A percentile compares a stretch with the other conserved stretches of the same genome.
phyloP scores from a whole-genome alignment of 495 filamentous ascomycete genomes.

The Penicillium waksmanii region DNA sequence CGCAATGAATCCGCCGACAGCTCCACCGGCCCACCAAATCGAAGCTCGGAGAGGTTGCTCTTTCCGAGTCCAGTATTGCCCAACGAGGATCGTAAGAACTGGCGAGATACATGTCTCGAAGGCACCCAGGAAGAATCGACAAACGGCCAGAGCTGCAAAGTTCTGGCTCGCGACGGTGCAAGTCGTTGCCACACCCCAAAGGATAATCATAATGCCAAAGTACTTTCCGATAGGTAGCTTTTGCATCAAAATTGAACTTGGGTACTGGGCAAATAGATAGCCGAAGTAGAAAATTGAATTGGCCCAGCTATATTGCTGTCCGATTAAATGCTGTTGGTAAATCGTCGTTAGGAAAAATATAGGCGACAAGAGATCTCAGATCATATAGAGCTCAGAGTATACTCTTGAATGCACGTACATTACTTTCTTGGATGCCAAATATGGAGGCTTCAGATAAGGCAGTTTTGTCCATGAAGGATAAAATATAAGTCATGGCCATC shows the following conservation, averaged over 20 bases:
- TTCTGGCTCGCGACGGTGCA: slow-evolving; percentile 32
- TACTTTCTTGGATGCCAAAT: slow-evolving; percentile 35
- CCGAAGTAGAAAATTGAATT: slow-evolving; percentile 45
- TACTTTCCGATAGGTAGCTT: slow-evolving; percentile 47
- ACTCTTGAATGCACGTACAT: slow-evolving; percentile 12
- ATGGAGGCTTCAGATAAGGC: slow-evolving; percentile 15
- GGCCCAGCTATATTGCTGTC: slow-evolving; percentile 42
- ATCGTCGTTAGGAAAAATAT: slow-evolving; percentile 11
- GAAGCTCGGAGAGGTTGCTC: slow-evolving; percentile 24
- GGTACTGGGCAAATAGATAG: slow-evolving; percentile 48
- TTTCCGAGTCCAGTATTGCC: slow-evolving; percentile 16
- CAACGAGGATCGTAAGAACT: slow-evolving; percentile 32
- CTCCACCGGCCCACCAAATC: slow-evolving; percentile 18
- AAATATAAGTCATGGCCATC: slow-evolving; percentile 10
- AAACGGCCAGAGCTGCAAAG: slow-evolving; percentile 33
- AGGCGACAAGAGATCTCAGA: too few relatives aligned
- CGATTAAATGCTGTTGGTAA: slow-evolving; percentile 28
- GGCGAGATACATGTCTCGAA: slow-evolving; percentile 28
- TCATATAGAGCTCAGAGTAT: too few relatives aligned
- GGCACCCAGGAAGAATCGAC: slow-evolving; percentile 40
- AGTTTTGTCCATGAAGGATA: slow-evolving; percentile 22
- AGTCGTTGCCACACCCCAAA: slow-evolving; percentile 38
- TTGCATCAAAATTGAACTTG: slow-evolving; percentile 50
- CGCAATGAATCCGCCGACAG: slow-evolving; percentile 10
- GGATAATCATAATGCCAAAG: slow-evolving; percentile 34